Evolutionary conservation across 129 eudicot species (phyloP).

Genomic region (Flaveria ramosissima): DNA sequence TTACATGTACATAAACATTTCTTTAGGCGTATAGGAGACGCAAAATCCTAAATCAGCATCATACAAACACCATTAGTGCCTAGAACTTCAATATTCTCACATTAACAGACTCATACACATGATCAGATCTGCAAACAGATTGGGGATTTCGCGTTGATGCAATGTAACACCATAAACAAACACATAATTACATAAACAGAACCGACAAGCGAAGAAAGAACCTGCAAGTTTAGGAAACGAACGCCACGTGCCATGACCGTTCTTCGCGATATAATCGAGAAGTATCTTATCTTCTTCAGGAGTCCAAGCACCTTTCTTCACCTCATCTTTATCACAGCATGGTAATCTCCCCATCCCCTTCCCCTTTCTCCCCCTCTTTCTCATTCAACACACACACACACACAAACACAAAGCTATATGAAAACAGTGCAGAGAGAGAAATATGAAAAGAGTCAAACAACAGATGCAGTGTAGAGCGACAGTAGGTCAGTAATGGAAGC

Average conservation of each 20-base stretch:
- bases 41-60: background rate
- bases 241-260: constrained; percentile 84
- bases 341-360: constrained; percentile 52
- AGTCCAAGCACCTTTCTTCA: constrained; percentile 85
- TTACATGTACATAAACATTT: background rate
- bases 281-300: constrained; percentile 81
- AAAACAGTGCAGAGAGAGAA: constrained; percentile 22
- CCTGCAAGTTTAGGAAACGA: constrained; percentile 86
- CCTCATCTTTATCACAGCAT: constrained; percentile 52
- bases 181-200: background rate
- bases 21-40: no score
- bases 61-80: background rate
- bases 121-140: background rate
- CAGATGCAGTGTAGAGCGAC: constrained; percentile 22
- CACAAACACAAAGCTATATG: background rate
- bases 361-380: constrained; percentile 33
- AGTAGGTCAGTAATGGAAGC: constrained; percentile 43
- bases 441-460: constrained; percentile 25
- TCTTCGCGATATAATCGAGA: constrained; percentile 60
- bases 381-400: constrained; percentile 28
- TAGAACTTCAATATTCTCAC: background rate
- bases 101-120: constrained; percentile 3
- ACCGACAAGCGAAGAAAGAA: constrained; percentile 4
- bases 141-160: background rate
- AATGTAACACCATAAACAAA: background rate